Base-by-base conservation (phyloP, 768 basidiomycete genomes). In the Auriscalpium orientale region DNA sequence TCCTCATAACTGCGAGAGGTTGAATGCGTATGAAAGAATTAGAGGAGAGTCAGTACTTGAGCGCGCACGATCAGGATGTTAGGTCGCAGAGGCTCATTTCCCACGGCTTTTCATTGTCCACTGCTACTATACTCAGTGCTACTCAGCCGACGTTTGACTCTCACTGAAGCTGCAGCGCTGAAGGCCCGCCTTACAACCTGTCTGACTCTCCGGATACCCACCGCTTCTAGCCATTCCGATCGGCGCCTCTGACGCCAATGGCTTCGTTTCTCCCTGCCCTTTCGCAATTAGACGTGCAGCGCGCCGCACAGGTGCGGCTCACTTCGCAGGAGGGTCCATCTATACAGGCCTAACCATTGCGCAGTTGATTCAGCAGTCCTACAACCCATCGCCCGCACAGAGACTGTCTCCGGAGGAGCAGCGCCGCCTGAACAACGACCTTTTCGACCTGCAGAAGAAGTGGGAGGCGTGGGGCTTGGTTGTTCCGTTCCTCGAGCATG, bases 391-490 rank as follows among this genome's bases (percentile, higher is more conserved):
- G 21, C 80, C 83, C 16, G 73, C 76, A 18, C 68, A 72, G 43
- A 65, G 68, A 8, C 70, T 80, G 1, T 77, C 79, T 36, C 76
- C 83, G 1, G 84, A 85, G 21, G 76, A 79, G 21, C 78, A 87
- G 54, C 81, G 82, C 34, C 76, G 77, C 20, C 72, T 85, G 7
- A 88, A 90, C 63, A 81, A 81, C 53, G 85, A 89, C 57, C 78
- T 89, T 5, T 87, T 86, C 59, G 85, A 88, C 58, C 79, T 89
- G 11, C 88, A 90, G 68, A 87, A 85, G 63, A 73, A 77, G 51
- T 83, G 79, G 15, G 88, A 89, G 63, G 89, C 89, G 3, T 94
- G 90, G 91, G 90, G 89, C 9, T 72, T 94, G 48, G 82, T 92
- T 18, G 77, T 89, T 37, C 90, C 91, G 0, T 78, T 94, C 59